phyloP scores from a whole-genome alignment of 1,284 basidiomycete species.

The Schizopora paradoxa region DNA sequence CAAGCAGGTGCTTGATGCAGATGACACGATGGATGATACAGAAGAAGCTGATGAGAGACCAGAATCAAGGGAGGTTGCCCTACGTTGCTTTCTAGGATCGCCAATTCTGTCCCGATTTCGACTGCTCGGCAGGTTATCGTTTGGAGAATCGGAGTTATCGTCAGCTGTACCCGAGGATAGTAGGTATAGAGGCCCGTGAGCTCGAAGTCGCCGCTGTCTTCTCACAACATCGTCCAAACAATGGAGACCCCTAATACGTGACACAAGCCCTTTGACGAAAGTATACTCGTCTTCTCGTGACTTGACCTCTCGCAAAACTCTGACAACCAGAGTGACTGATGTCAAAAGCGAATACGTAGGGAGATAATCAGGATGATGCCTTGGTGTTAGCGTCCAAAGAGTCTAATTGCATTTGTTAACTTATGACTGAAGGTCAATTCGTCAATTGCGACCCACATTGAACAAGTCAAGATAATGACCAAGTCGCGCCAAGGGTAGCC shows the following conservation, averaged over 20 bases:
- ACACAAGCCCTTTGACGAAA: conserved; percentile 55
- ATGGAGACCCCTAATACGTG: conserved; percentile 57
- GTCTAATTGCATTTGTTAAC: conserved; percentile 35
- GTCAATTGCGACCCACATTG: conserved; percentile 50
- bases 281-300: conserved; percentile 79
- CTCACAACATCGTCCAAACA: conserved; percentile 46
- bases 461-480: conserved; percentile 71
- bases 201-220: conserved; percentile 68
- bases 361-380: conserved; percentile 62
- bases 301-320: conserved; percentile 78
- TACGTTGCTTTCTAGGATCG: no score
- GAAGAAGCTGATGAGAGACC: no score
- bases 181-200: conserved; percentile 52
- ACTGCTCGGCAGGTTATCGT: conserved; percentile 7
- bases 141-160: no score
- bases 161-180: no score
- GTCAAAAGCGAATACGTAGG: conserved; percentile 61
- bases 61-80: no score
- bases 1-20: no score
- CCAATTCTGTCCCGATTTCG: no score
- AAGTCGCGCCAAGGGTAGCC: conserved; percentile 72
- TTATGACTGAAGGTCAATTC: no score
- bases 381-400: conserved; percentile 63
- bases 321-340: conserved; percentile 62
- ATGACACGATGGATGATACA: no score